A percentile compares a stretch with the other conserved stretches of the same genome.
Conservation (phyloP, 768 basidiomycete species). For the Leccinum aurantiacum region DNA sequence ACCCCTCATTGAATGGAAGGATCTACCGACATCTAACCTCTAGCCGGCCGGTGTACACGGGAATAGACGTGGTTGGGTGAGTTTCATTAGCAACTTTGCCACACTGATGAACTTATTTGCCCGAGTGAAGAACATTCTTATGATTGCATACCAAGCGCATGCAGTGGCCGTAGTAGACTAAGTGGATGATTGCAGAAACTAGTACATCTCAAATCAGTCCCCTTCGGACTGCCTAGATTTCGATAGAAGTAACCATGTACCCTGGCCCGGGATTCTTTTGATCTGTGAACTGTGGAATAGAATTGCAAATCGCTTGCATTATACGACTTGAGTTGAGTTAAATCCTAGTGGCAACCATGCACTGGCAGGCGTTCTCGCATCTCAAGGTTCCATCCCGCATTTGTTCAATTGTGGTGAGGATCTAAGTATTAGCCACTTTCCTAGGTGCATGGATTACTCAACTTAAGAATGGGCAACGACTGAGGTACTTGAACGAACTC, state of each 20-base stretch:
- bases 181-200: background rate
- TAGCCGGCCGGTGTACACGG: slow-evolving; percentile 29
- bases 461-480: no score
- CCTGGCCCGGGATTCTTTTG: background rate
- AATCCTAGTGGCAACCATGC: no score
- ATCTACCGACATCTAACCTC: slow-evolving; percentile 61
- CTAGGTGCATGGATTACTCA: no score
- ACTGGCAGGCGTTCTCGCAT: no score
- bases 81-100: background rate
- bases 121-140: background rate
- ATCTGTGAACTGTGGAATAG: background rate
- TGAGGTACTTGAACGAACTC: no score
- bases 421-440: no score
- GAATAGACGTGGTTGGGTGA: background rate
- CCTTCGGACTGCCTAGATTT: no score
- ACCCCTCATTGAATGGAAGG: slow-evolving; percentile 73
- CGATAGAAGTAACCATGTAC: background rate
- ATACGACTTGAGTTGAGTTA: no score
- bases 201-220: background rate
- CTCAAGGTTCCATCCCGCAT: no score
- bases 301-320: background rate
- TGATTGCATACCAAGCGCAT: background rate
- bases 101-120: background rate
- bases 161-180: background rate
- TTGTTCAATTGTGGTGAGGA: no score